Percentiles rank a stretch among this genome's conserved stretches.
These are phyloP conservation scores for Geranium incanum DNA, from an alignment of 441 rosid genomes.

Conservation along the genomic window DNA sequence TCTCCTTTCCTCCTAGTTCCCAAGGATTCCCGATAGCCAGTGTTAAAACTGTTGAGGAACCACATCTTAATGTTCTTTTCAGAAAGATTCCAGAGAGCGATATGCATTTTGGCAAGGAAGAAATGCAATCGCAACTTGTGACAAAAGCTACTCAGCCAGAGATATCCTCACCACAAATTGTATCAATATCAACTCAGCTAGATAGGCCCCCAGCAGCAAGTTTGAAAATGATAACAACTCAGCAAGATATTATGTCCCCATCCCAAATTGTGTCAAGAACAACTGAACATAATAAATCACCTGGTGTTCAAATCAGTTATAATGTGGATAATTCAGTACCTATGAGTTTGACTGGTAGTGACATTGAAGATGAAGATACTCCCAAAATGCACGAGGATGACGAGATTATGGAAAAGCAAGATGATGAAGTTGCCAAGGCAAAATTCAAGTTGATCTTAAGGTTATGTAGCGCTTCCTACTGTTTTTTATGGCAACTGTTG, in stretches of 20 bases:
- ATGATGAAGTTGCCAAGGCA: constrained; percentile 63
- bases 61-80: constrained; percentile 23
- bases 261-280: not conserved
- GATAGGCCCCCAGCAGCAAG: constrained; percentile 23
- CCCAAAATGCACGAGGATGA: constrained; percentile 24
- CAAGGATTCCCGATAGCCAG: constrained; percentile 32
- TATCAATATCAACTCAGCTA: constrained; percentile 33
- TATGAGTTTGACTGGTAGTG: constrained; percentile 25
- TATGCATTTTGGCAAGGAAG: constrained; percentile 31
- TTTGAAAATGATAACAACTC: not conserved
- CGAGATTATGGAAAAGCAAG: constrained; percentile 32
- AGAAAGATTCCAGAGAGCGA: constrained; percentile 29
- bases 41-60: constrained; percentile 30
- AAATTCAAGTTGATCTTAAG: constrained; percentile 78
- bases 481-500: not conserved
- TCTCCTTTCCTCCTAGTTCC: constrained; percentile 33
- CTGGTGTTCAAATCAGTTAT: constrained; percentile 22
- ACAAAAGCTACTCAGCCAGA: not conserved
- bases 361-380: constrained; percentile 35
- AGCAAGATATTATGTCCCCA: not conserved
- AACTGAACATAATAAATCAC: constrained; percentile 21
- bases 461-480: constrained; percentile 32
- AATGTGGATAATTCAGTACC: constrained; percentile 28
- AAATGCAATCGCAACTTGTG: constrained; percentile 22
- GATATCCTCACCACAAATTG: constrained; percentile 4